Conservation (phyloP, 2,329 filamentous ascomycete species). For the Lasiodiplodia gonubiensis region DNA sequence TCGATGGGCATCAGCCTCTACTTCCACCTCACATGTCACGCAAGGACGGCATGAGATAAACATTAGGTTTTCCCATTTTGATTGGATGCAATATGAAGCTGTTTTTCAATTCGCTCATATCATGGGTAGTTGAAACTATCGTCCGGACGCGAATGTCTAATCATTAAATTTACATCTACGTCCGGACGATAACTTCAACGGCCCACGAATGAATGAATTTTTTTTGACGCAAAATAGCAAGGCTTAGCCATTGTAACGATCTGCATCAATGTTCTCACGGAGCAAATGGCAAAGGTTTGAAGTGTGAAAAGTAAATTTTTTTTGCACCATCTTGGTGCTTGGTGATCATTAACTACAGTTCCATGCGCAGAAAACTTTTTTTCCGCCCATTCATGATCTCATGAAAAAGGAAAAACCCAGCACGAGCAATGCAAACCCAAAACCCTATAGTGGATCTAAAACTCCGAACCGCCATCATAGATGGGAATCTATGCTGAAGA, state of each 20-base stretch:
- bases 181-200: not conserved
- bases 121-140: not conserved
- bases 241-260: not conserved
- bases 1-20: not conserved
- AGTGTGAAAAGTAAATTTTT: conserved; percentile 13
- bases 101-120: no score
- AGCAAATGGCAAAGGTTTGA: not conserved
- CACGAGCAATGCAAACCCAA: conserved; percentile 29
- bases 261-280: not conserved
- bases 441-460: conserved; percentile 28
- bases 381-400: conserved; percentile 27
- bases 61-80: no score
- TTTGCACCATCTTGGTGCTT: conserved; percentile 17
- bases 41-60: no score
- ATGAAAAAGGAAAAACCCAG: conserved; percentile 28
- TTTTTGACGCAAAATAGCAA: no score
- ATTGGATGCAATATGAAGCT: no score
- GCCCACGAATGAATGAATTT: not conserved
- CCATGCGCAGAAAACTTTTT: conserved; percentile 21
- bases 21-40: no score
- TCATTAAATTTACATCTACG: not conserved
- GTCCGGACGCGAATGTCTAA: not conserved
- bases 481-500: conserved; percentile 30
- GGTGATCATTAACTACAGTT: conserved; percentile 28
- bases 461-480: conserved; percentile 29